A percentile compares a stretch with the other conserved stretches of the same genome.
Conservation (phyloP, 495 filamentous ascomycete species). For the Chaetomium tenue region DNA sequence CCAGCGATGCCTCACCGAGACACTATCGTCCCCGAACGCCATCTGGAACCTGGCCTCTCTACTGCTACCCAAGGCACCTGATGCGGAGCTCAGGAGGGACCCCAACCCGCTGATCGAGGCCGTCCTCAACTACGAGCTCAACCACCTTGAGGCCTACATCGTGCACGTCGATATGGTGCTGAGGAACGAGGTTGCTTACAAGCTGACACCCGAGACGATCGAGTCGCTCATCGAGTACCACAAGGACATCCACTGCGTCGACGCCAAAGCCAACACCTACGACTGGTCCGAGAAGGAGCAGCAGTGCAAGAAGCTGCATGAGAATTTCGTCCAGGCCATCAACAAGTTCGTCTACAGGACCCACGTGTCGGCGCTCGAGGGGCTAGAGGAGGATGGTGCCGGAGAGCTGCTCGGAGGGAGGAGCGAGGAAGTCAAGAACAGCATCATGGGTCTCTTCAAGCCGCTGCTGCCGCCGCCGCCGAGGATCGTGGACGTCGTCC, state of each 20-base stretch:
- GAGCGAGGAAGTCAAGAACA: conserved; percentile 89
- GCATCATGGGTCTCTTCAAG: conserved; percentile 80
- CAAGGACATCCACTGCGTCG: conserved; percentile 92
- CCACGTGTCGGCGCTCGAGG: conserved; percentile 84
- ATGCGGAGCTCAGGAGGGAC: conserved; percentile 81
- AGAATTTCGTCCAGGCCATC: conserved; percentile 93
- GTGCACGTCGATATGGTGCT: conserved; percentile 99
- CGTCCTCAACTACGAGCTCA: conserved; percentile 88
- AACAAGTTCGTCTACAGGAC: conserved; percentile 98
- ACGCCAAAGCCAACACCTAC: conserved; percentile 85
- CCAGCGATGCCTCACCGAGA: conserved; percentile 94
- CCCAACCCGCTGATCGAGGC: conserved; percentile 86
- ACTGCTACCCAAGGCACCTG: conserved; percentile 88
- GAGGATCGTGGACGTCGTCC: conserved; percentile 86
- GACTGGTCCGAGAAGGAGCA: conserved; percentile 96
- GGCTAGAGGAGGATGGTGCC: conserved; percentile 93
- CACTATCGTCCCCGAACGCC: conserved; percentile 82
- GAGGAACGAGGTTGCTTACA: conserved; percentile 96
- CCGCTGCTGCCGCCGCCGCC: conserved; percentile 91
- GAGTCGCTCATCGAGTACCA: conserved; percentile 93
- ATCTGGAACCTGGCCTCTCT: conserved; percentile 96
- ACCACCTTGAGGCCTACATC: conserved; percentile 95
- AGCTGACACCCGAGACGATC: conserved; percentile 96
- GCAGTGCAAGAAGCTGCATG: conserved; percentile 95
- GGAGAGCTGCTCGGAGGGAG: conserved; percentile 89